Evolutionary conservation across 805 yeast species (phyloP), one percentile per base, ranked within the genome.

Genomic region (Lipomyces sp.): DNA sequence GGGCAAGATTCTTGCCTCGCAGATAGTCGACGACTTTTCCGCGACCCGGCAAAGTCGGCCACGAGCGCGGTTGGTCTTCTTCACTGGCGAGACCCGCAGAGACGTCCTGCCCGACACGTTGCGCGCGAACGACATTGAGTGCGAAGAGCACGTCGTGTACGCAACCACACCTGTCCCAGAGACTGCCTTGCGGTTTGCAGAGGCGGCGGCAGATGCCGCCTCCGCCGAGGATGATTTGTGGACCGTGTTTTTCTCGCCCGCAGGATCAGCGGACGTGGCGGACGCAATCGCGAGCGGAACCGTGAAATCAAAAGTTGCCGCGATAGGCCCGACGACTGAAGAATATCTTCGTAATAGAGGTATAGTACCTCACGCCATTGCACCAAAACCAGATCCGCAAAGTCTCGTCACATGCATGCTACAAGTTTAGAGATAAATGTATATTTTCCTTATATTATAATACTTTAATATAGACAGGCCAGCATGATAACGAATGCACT

Each of bases 221-320:
- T n/a, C 11, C 14, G 28, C 19, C 33, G 33, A 19, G 13, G 24
- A 24, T 14, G 10, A 24, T 6, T 19, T 34, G 3, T 88, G 96
- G 96, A 70, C 89, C 4, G 84, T 90, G 0, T 84, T 91, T 53
- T 91, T 90, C 68, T 86, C 96, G 56, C 95, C 96, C 0, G 95
- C 93, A 60, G 96, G 96, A 0, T 83, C 95, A 0, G 77, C 76
- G 26, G 16, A n/a, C 2, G 45, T 40, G 10, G 58, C 49, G 4
- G 65, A 63, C 43, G 37, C 43, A n/a, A 23, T 49, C 29, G 31
- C 62, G 36, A 36, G 47, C 22, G 24, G 23, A 5, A 49, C 58
- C 1, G 26, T n/a, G 7, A 10, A 13, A 1, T 66, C 72, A 39
- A 75, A 73, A 42, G 69, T 88, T 14, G 96, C 95, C 0, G 81